phyloP scores from a whole-genome alignment of 129 eudicot genomes.

The Deinandra increscens region DNA sequence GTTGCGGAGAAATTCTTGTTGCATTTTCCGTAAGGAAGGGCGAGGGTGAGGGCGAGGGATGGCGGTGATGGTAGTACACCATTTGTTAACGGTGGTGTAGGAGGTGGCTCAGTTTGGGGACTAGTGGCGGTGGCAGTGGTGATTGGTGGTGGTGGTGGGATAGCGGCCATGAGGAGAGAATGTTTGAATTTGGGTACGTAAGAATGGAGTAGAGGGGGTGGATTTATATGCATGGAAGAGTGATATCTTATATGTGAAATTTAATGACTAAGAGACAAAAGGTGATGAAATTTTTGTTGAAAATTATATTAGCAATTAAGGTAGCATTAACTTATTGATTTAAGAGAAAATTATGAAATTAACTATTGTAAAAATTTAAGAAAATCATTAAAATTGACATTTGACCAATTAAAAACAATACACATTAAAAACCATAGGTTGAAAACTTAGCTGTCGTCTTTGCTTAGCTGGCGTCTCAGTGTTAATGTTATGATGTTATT shows the following conservation, averaged over 20 bases:
- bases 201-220: neutral
- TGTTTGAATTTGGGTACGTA: neutral
- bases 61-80: slow-evolving; percentile 35
- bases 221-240: neutral
- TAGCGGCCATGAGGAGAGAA: neutral
- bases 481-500: too few relatives aligned
- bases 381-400: too few relatives aligned
- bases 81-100: slow-evolving; percentile 19
- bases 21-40: slow-evolving; percentile 50
- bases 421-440: too few relatives aligned
- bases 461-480: too few relatives aligned
- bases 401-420: too few relatives aligned
- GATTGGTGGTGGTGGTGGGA: slow-evolving; percentile 16
- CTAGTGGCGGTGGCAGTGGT: slow-evolving; percentile 26
- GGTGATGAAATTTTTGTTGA: neutral
- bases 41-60: too few relatives aligned
- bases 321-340: neutral
- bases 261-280: neutral
- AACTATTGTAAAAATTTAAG: too few relatives aligned
- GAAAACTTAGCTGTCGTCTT: too few relatives aligned
- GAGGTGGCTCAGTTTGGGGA: slow-evolving; percentile 40
- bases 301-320: neutral
- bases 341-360: too few relatives aligned
- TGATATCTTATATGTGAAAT: neutral
- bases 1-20: slow-evolving; percentile 65